These are phyloP conservation scores for Tillandsia fasciculata DNA, from an alignment of 176 grass and related monocot genomes.

Conservation along the genomic window DNA sequence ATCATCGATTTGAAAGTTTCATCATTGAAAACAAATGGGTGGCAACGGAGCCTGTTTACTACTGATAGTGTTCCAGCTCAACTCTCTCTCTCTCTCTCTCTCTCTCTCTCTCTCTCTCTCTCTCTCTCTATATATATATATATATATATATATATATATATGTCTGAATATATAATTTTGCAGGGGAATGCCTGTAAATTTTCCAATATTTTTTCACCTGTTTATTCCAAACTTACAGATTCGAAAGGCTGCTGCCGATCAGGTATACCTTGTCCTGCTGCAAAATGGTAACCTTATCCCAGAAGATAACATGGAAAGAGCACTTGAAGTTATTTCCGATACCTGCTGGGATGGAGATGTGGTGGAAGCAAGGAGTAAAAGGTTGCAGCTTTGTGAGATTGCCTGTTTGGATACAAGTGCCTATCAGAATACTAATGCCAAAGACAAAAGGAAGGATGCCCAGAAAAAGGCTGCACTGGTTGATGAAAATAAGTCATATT, in stretches of 20 bases:
- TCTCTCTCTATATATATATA: too few species aligned
- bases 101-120: too few species aligned
- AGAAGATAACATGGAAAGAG: slow-evolving; percentile 41
- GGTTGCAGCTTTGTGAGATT: slow-evolving; percentile 44
- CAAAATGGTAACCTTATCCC: slow-evolving; percentile 47
- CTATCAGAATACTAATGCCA: slow-evolving; percentile 11
- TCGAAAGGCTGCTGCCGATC: slow-evolving; percentile 73
- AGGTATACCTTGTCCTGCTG: slow-evolving; percentile 81
- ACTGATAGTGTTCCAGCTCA: too few species aligned
- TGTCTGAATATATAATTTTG: too few species aligned
- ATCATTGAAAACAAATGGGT: too few species aligned
- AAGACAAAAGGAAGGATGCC: slow-evolving; percentile 18
- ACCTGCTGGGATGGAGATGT: slow-evolving; percentile 86
- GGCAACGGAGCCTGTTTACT: too few species aligned
- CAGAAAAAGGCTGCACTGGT: slow-evolving; percentile 6
- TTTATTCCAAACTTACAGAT: slow-evolving; percentile 37
- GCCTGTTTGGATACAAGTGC: slow-evolving; percentile 30
- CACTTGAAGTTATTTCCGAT: slow-evolving; percentile 55
- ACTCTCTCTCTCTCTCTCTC: too few species aligned
- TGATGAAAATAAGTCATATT: slow-evolving; percentile 88
- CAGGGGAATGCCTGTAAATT: too few species aligned
- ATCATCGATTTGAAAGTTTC: too few species aligned
- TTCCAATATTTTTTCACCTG: neutral
- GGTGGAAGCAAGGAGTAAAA: slow-evolving; percentile 47
- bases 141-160: too few species aligned